Evolutionary conservation across 495 filamentous ascomycete genomes (phyloP).

Genomic region (Aspergillus nanangensis): DNA sequence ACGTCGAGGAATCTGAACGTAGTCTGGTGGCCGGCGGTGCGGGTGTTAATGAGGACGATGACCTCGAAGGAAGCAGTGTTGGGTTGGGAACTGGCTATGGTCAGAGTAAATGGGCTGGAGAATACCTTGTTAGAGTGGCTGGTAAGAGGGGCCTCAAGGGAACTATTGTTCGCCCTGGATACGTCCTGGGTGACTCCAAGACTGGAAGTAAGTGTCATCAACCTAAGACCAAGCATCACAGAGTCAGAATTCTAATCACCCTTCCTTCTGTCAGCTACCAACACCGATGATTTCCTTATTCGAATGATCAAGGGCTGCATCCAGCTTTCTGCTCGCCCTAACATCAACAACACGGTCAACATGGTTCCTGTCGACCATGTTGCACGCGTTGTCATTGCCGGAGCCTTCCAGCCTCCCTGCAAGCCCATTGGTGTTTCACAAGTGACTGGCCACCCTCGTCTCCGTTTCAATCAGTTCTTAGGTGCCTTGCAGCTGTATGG

Average conservation of each 20-base stretch:
- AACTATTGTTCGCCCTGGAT: slow-evolving; percentile 78
- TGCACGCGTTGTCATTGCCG: slow-evolving; percentile 69
- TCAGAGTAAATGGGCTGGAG: slow-evolving; percentile 81
- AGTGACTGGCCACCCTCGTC: slow-evolving; percentile 74
- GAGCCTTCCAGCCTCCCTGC: slow-evolving; percentile 55
- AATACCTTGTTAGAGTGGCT: slow-evolving; percentile 78
- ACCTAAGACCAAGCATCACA: no score
- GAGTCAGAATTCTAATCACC: no score
- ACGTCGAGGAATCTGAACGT: slow-evolving; percentile 65
- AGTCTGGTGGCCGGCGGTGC: slow-evolving; percentile 46
- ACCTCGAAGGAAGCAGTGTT: slow-evolving; percentile 58
- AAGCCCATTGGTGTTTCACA: slow-evolving; percentile 60
- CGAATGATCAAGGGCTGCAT: slow-evolving; percentile 87
- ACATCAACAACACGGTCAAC: slow-evolving; percentile 86
- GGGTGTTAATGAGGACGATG: slow-evolving; percentile 59
- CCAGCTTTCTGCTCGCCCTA: slow-evolving; percentile 67
- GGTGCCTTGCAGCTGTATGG: slow-evolving; percentile 69
- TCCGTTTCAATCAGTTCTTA: slow-evolving; percentile 76
- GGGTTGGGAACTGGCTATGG: slow-evolving; percentile 84
- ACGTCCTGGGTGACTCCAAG: slow-evolving; percentile 70
- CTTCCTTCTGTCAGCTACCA: slow-evolving; percentile 55
- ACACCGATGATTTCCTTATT: slow-evolving; percentile 89
- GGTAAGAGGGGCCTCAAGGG: slow-evolving; percentile 72
- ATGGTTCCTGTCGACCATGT: slow-evolving; percentile 86
- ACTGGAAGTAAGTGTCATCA: slow-evolving; percentile 46